Evolutionary conservation across 768 basidiomycete species (phyloP).

Genomic region (Leccinum arenicola): DNA sequence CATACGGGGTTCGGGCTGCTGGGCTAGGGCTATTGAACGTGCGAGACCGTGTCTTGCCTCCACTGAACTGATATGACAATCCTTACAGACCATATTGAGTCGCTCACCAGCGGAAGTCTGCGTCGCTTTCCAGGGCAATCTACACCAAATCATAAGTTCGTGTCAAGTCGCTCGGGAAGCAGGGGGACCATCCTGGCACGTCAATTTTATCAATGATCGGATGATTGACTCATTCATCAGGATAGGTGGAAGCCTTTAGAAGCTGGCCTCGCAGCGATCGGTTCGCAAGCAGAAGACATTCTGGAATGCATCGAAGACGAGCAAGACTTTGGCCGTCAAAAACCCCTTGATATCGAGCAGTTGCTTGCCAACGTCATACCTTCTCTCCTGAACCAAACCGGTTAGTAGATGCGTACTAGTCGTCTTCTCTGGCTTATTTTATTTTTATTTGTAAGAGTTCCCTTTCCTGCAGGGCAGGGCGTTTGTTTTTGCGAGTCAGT

Average conservation of each 20-base stretch:
- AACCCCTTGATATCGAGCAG: constrained; percentile 73
- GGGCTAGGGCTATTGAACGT: constrained; percentile 84
- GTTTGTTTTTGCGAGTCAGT: constrained; percentile 94
- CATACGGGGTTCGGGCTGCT: constrained; percentile 79
- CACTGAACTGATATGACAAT: constrained; percentile 3
- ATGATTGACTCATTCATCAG: constrained; percentile 4
- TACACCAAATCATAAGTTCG: constrained; percentile 53
- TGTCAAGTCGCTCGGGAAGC: constrained; percentile 54
- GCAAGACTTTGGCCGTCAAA: constrained; percentile 54
- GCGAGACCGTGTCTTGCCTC: constrained; percentile 9
- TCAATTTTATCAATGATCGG: constrained; percentile 1
- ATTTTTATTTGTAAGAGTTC: constrained; percentile 46
- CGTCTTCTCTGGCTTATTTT: constrained; percentile 1
- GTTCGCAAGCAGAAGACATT: constrained; percentile 75
- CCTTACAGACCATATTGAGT: constrained; percentile 53
- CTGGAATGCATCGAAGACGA: constrained; percentile 78
- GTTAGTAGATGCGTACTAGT: constrained; percentile 41
- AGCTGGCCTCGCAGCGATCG: constrained; percentile 76
- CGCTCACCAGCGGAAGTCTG: constrained; percentile 50
- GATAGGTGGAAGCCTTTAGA: constrained; percentile 91
- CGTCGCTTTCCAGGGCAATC: constrained; percentile 49
- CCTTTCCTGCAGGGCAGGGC: constrained; percentile 95
- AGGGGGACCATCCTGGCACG: constrained; percentile 64
- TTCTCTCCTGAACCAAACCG: constrained; percentile 62
- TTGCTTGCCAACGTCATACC: constrained; percentile 81